Base-by-base conservation (phyloP, 176 grass and related monocot species). In the Oropetium thomaeum region DNA sequence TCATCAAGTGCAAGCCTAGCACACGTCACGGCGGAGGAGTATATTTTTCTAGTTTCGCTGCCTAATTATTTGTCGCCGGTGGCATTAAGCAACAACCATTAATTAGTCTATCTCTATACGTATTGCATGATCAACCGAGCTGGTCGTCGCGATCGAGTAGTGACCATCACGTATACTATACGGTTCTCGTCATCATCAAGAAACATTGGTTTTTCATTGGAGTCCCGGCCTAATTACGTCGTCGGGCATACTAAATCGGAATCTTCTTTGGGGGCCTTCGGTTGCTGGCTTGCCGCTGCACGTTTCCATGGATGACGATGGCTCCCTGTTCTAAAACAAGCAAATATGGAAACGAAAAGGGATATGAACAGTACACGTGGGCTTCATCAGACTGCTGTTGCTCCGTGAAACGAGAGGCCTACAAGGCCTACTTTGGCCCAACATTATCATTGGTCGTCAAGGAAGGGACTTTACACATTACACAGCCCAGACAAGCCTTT, bases 101-200 rank as follows among this genome's bases (percentile, higher is more conserved):
- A 49, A 17, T 30, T 47, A 59, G 26, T 29, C 12, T 7, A 30
- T n/a, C n/a, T n/a, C n/a, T n/a, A n/a, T n/a, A n/a, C n/a, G n/a
- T n/a, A n/a, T n/a, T n/a, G n/a, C 55, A 59, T 59, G 55, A 15
- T 59, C 55, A 7, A 11, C 55, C 55, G 12, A 42, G 14, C 22
- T 55, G 52, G 52, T 12, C 2, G 52, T 55, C 25, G 52, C 23
- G 22, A 57, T 57, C 53, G 26, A 28, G 34, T 53, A 61, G 66
- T 69, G 78, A 19, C 9, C 66, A 34, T 37, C 67, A 71, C 78
- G 78, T 49, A n/a, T n/a, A n/a, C n/a, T n/a, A n/a, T n/a, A 70
- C 67, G 54, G 38, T 12, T 12, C 1, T 42, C 12, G 40, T 8
- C 35, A 38, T 38, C 65, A 9, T 34, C 53, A 39, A 34, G n/a